Base-by-base conservation (phyloP, 2,329 filamentous ascomycete species). In the Sclerotinia nivalis region DNA sequence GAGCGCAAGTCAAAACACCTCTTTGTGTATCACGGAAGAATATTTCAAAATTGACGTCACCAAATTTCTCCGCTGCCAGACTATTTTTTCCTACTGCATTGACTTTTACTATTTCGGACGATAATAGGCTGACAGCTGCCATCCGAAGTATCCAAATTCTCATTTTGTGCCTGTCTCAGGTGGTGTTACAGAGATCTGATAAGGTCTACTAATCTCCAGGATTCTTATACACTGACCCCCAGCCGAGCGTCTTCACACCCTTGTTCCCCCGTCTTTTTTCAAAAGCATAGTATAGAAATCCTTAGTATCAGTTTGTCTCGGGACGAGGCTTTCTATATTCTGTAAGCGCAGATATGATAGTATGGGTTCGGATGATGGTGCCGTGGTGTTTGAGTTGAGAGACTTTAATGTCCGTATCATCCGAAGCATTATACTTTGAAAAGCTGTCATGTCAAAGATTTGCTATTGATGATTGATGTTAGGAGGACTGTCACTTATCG, bases 101-200 rank as follows among this genome's bases (percentile, higher is more conserved):
- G 55, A 58, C 22, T 58, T 4, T 25, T 25, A 58, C 55, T 20
- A 22, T 40, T 58, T n/a, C 8, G 5, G 22, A 58, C 34, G 22
- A n/a, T 58, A 15, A 22, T 15, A 45, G n/a, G 18, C 18, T 60
- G 56, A 37, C 56, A 60, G 22, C n/a, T 60, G 56, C 18, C 56
- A 60, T 60, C 56, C 37, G 37, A 60, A 25, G 25, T 60, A 28
- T 15, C 37, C 43, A 28, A 28, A 15, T 45, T 60, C n/a, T 60
- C n/a, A 45, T 43, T 45, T 12, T 13, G 40, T 47, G 18, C 18
- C 20, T 20, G 40, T 47, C 58, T 31, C 58, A 61, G 40, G 25
- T 45, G 9, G 25, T 61, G 58, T 61, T 61, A 13, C 58, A 61
- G 40, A 47, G 40, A 47, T 61, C 40, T 28, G 40, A 61, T 61